These are phyloP conservation scores for Emmonsiellopsis sp. DNA, from an alignment of 2,329 filamentous ascomycete genomes.

Conservation along the genomic window DNA sequence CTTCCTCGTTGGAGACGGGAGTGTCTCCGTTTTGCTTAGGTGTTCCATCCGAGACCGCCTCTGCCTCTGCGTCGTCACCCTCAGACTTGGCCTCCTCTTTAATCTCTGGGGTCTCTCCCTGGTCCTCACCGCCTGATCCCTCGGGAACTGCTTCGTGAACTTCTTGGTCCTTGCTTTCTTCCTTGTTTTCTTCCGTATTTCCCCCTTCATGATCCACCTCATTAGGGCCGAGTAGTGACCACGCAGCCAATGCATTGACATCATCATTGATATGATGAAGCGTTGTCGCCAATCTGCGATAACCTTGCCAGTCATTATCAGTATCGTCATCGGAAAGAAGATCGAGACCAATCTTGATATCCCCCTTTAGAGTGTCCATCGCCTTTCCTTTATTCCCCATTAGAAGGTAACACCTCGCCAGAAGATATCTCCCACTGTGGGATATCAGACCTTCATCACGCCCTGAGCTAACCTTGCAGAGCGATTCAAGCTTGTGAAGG, in stretches of 20 bases:
- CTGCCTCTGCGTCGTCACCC: not conserved
- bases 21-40: not conserved
- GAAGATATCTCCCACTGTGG: constrained; percentile 4
- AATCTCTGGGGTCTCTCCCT: not conserved
- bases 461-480: not conserved
- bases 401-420: constrained; percentile 10
- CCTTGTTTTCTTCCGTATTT: not conserved
- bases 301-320: constrained; percentile 19
- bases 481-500: constrained; percentile 5
- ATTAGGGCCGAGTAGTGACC: constrained; percentile 17
- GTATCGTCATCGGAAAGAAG: constrained; percentile 20
- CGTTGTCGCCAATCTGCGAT: constrained; percentile 13
- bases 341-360: constrained; percentile 19
- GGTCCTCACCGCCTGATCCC: not conserved
- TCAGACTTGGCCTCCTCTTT: not conserved
- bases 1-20: not conserved
- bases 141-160: no score
- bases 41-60: not conserved
- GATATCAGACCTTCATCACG: not conserved
- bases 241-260: constrained; percentile 18
- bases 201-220: not conserved
- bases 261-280: constrained; percentile 18
- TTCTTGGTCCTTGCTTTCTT: not conserved
- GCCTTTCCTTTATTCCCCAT: constrained; percentile 13
- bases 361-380: constrained; percentile 12